A percentile compares a stretch with the other conserved stretches of the same genome.
phyloP scores from a whole-genome alignment of 2,329 filamentous ascomycete genomes.

The Trichoderma lentiforme region DNA sequence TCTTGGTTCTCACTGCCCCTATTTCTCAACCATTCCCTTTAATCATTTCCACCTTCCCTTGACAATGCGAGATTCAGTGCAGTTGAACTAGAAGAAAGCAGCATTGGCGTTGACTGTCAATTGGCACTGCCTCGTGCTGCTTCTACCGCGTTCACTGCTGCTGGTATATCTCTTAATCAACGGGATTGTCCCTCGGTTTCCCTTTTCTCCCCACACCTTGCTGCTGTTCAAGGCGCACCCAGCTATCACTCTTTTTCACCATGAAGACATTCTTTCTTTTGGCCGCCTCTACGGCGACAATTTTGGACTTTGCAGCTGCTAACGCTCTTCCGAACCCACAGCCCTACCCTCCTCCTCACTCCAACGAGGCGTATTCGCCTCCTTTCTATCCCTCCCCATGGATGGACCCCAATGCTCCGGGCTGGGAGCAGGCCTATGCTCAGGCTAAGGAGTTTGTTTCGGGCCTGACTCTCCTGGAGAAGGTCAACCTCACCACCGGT shows the following conservation, averaged over 20 bases:
- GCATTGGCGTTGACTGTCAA: neutral
- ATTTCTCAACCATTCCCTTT: neutral
- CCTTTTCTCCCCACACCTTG: neutral
- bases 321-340: neutral
- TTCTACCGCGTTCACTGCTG: neutral
- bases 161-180: neutral
- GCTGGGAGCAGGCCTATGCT: slow-evolving; percentile 72
- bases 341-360: slow-evolving; percentile 25
- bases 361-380: slow-evolving; percentile 37
- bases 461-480: slow-evolving; percentile 78
- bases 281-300: neutral
- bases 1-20: neutral
- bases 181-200: neutral
- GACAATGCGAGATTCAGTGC: neutral
- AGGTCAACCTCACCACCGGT: slow-evolving; percentile 93
- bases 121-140: neutral
- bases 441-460: slow-evolving; percentile 78
- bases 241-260: neutral
- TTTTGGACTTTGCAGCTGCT: slow-evolving; percentile 17
- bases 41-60: neutral
- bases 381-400: slow-evolving; percentile 85
- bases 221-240: neutral
- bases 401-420: slow-evolving; percentile 68
- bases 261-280: slow-evolving; percentile 13
- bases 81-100: neutral